Evolutionary conservation across 2,329 filamentous ascomycete species (phyloP), one percentile per base, ranked within the genome.

Genomic region (Paecilomyces fulvus): DNA sequence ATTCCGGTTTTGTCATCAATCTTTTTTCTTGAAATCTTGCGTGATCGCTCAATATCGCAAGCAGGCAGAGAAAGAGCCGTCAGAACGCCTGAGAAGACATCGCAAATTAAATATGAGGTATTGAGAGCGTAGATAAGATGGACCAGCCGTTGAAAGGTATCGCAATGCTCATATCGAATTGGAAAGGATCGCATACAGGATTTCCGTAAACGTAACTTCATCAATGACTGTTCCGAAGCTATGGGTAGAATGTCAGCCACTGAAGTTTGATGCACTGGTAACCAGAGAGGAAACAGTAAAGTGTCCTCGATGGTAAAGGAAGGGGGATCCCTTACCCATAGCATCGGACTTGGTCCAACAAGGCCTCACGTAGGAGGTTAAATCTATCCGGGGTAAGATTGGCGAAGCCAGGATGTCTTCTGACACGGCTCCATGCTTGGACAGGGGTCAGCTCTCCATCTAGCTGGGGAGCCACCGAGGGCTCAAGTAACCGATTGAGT

Each of bases 351-450:
- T 63, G 50, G 8, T 55, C 33, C 49, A 54, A 51, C 55, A 62
- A 59, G 10, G 59, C 48, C 30, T 37, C 48, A n/a, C 55, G 54
- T 46, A 62, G 56, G n/a, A n/a, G 43, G 14, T 61, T 61, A 55
- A 73, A 53, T 2, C 46, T 51, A 1, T 54, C 52, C 0, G 63
- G 46, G 4, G 64, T 63, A 10, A 72, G 30, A 11, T 30, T 43
- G 0, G 52, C 28, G 53, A 71, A 67, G 8, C 60, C 60, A 2
- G 61, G 57, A 56, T 69, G 64, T 21, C 56, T 51, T 11, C 61
- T 61, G 8, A 73, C 63, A 21, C 64, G 57, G 49, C 69, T 63
- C 71, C 70, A 72, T 3, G 67, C 70, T 55, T 74, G 71, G 1
- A 74, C 65, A 0, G 72, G 71, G 1, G 71, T 74, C 2, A 73